Evolutionary conservation across 805 yeast species (phyloP), one percentile per base, ranked within the genome.

Genomic region (Komagataella mondaviorum): DNA sequence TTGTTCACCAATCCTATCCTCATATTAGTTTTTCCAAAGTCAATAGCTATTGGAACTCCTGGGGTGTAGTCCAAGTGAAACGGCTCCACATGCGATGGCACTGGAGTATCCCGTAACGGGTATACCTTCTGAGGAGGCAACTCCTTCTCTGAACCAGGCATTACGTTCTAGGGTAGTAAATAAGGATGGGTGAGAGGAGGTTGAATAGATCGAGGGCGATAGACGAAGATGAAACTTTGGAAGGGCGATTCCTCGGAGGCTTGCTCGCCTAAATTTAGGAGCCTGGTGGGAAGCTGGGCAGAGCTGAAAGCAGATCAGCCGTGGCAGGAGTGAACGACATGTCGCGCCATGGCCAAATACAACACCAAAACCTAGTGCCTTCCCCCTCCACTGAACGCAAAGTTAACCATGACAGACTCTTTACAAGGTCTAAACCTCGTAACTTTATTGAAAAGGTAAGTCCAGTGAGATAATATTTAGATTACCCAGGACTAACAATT

Each of bases 361-460:
- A 20, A 20, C 46, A 17, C 18, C 46, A 4, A 16, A 1, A n/a
- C 46, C 20, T 14, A 20, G 12, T 44, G 10, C 12, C 46, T 44
- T 5, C 20, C 20, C 46, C 46, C 14, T 44, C 10, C 12, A 18
- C 39, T 30, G 6, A 12, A 30, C 39, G 39, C 5, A 30, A 30
- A 30, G 39, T 30, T 30, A 30, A 4, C 5, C 39, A 30, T 30
- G 39, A 30, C 39, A 30, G 39, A 30, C 39, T 20, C 49, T 30
- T 23, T 47, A 52, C 93, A 84, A 61, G 95, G 95, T n/a, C 87
- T 83, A 72, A 89, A 88, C 63, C 73, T 89, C 55, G 86, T 86
- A 46, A 89, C 96, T 48, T 75, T 89, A 51, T 70, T 83, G 67
- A 83, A 83, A 66, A 71, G 84, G 76, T 74, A 65, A 49, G 77